phyloP scores from a whole-genome alignment of 2,329 filamentous ascomycete genomes.

The Colletotrichum scovillei region DNA sequence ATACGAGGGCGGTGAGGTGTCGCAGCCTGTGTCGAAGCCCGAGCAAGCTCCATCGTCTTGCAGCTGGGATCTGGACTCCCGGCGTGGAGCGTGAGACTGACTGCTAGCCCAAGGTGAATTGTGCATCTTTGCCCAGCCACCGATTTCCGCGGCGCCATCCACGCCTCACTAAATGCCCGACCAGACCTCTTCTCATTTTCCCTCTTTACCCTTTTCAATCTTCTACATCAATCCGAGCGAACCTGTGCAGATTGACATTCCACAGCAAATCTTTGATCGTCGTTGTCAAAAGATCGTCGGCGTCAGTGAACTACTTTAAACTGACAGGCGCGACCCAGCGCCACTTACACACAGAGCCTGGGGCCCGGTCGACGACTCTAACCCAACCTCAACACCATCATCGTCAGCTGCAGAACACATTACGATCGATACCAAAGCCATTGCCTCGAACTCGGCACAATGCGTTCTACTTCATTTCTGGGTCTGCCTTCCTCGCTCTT shows the following conservation, averaged over 20 bases:
- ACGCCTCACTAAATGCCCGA: constrained; percentile 11
- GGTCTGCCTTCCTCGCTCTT: constrained; percentile 57
- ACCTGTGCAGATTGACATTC: neutral
- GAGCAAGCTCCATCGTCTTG: constrained; percentile 28
- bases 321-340: constrained; percentile 1
- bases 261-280: neutral
- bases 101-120: neutral
- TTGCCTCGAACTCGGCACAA: constrained; percentile 39
- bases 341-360: neutral
- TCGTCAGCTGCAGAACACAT: neutral
- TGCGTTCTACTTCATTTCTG: constrained; percentile 53
- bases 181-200: neutral
- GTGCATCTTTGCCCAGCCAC: constrained; percentile 30
- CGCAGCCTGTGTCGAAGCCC: constrained; percentile 9
- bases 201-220: neutral
- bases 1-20: constrained; percentile 30
- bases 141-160: constrained; percentile 22
- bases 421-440: neutral
- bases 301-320: neutral
- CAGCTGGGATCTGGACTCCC: constrained; percentile 6
- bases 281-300: neutral
- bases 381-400: constrained; percentile 6
- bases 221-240: neutral
- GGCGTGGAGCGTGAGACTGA: neutral
- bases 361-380: neutral